These are phyloP conservation scores for Backusella westeae DNA, from an alignment of 192 early-diverging fungal genomes.

Conservation along the genomic window DNA sequence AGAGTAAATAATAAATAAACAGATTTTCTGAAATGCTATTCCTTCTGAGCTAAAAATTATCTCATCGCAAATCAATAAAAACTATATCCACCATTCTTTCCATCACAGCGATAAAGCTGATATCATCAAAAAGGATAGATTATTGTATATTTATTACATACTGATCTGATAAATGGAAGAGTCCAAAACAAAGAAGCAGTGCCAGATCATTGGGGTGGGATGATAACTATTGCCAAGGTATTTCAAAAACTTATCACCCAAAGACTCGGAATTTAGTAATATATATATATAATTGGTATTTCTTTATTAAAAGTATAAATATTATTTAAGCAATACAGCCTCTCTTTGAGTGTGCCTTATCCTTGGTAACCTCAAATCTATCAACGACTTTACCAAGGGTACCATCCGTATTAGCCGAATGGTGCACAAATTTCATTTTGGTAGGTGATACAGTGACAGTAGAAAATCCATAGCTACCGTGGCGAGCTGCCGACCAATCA, in stretches of 20 bases:
- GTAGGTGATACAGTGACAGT: slow-evolving; percentile 12
- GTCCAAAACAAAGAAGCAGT: no score
- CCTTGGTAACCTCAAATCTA: slow-evolving; percentile 25
- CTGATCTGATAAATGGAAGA: no score
- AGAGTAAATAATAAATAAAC: no score
- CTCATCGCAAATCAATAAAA: no score
- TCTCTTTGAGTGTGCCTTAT: neutral
- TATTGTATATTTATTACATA: no score
- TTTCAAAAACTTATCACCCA: neutral
- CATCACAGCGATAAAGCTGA: no score
- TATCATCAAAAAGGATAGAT: no score
- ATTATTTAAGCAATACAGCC: neutral
- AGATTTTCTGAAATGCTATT: no score
- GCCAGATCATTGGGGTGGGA: no score
- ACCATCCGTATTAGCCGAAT: slow-evolving; percentile 19
- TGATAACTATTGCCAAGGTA: no score
- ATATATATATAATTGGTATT: neutral
- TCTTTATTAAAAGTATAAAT: neutral
- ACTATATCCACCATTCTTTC: no score
- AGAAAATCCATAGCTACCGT: slow-evolving; percentile 28
- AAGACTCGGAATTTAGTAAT: neutral
- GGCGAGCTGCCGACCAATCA: slow-evolving; percentile 29
- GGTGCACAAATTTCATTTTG: slow-evolving; percentile 20
- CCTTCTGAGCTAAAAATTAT: no score
- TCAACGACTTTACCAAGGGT: slow-evolving; percentile 21